Evolutionary conservation across 2,329 filamentous ascomycete genomes (phyloP).

Genomic region (Lomentospora prolificans): DNA sequence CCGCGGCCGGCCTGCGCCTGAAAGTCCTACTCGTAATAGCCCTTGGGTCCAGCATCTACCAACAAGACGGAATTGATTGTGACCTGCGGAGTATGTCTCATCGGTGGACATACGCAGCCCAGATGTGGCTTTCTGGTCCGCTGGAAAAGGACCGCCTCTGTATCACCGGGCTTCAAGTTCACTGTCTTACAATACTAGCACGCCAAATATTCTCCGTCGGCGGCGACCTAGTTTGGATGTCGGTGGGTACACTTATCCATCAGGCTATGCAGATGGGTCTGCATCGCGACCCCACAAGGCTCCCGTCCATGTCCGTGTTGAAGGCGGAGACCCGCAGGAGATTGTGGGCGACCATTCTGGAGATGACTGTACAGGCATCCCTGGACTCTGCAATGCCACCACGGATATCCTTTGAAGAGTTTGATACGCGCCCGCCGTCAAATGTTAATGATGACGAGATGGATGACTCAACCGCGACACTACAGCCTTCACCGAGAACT

Average conservation of each 20-base stretch:
- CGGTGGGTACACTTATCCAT: constrained; percentile 28
- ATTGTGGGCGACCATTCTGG: constrained; percentile 33
- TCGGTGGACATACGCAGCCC: constrained; percentile 30
- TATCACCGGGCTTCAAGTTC: constrained; percentile 26
- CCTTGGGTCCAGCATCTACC: constrained; percentile 26
- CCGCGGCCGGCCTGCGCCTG: constrained; percentile 18
- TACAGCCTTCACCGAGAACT: constrained; percentile 15
- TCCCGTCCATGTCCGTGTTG: constrained; percentile 23
- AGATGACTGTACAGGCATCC: constrained; percentile 26
- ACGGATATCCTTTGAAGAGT: constrained; percentile 28
- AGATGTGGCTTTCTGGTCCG: constrained; percentile 30
- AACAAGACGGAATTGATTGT: constrained; percentile 15
- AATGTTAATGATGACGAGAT: constrained; percentile 25
- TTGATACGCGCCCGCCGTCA: constrained; percentile 25
- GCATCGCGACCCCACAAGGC: constrained; percentile 30
- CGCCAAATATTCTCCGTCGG: constrained; percentile 31
- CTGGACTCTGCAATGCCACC: constrained; percentile 29
- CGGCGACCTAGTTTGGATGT: constrained; percentile 30
- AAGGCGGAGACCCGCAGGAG: constrained; percentile 29
- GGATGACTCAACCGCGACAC: constrained; percentile 11
- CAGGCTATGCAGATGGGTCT: constrained; percentile 35
- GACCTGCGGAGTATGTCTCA: constrained; percentile 19
- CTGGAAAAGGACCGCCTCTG: constrained; percentile 23
- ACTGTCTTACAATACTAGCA: constrained; percentile 27
- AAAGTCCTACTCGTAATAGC: constrained; percentile 30